Evolutionary conservation across 352 stramenopile species (phyloP).

Genomic region (Pythium rishiriense): DNA sequence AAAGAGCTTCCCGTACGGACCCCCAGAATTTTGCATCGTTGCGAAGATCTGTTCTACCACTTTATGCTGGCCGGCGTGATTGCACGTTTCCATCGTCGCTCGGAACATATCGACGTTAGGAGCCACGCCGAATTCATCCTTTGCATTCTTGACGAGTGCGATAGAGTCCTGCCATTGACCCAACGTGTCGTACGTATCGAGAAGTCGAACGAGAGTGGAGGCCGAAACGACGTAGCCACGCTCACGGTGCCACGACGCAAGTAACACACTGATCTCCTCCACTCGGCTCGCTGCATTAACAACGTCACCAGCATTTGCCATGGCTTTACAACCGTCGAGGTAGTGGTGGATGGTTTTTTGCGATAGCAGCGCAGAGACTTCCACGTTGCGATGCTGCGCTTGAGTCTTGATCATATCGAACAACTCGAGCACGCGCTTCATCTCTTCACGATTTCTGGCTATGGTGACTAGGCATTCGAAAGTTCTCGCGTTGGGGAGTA

Average conservation of each 20-base stretch:
- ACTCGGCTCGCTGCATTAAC: constrained; percentile 10
- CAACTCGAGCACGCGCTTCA: constrained; percentile 10
- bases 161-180: constrained; percentile 53
- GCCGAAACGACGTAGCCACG: constrained; percentile 16
- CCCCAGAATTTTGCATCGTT: constrained; percentile 57
- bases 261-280: constrained; percentile 30
- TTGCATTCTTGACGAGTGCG: constrained; percentile 46
- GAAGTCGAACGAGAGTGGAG: constrained; percentile 40
- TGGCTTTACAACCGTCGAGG: constrained; percentile 16
- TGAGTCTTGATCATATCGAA: constrained; percentile 17
- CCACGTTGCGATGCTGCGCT: background rate
- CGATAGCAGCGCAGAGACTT: constrained; percentile 12
- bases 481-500: constrained; percentile 7
- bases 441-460: constrained; percentile 9
- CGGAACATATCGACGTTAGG: constrained; percentile 55
- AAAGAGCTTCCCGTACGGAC: constrained; percentile 18
- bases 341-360: constrained; percentile 18
- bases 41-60: constrained; percentile 63
- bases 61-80: constrained; percentile 47
- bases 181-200: constrained; percentile 48
- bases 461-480: constrained; percentile 14
- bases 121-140: constrained; percentile 36
- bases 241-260: constrained; percentile 43
- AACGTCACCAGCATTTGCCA: background rate
- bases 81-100: constrained; percentile 68